Conservation (phyloP, 768 basidiomycete genomes). For the Strobilomyces dryophilus region DNA sequence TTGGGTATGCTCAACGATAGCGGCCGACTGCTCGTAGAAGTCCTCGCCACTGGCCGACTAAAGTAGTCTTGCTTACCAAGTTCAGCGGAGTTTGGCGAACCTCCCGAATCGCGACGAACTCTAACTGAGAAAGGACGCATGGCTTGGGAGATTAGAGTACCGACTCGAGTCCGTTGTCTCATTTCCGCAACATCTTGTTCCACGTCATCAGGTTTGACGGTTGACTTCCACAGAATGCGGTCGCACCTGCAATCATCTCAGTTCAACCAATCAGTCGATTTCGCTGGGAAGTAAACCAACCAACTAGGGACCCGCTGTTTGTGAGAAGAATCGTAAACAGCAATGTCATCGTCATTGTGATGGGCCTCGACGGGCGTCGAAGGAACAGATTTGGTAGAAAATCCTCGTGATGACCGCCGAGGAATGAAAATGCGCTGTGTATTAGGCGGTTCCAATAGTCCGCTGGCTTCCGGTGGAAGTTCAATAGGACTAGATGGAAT, state of each 20-base stretch:
- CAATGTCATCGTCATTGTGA: constrained; percentile 46
- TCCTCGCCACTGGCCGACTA: constrained; percentile 14
- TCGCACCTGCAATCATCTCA: constrained; percentile 58
- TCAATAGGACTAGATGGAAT: constrained; percentile 21
- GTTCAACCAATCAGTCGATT: constrained; percentile 1
- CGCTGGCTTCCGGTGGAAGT: not conserved
- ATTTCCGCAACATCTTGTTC: constrained; percentile 32
- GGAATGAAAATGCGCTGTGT: constrained; percentile 20
- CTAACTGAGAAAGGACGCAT: constrained; percentile 45
- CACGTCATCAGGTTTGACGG: constrained; percentile 46
- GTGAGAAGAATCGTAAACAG: constrained; percentile 76
- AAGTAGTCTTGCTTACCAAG: constrained; percentile 24
- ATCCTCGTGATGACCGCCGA: constrained; percentile 25
- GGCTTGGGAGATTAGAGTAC: constrained; percentile 51
- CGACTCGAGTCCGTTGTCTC: constrained; percentile 44
- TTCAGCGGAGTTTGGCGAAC: constrained; percentile 26
- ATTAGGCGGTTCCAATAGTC: constrained; percentile 18
- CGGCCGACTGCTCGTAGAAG: constrained; percentile 11
- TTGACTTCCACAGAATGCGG: constrained; percentile 79
- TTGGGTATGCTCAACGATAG: constrained; percentile 21
- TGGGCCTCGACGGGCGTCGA: constrained; percentile 35
- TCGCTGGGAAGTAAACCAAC: constrained; percentile 37
- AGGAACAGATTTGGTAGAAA: constrained; percentile 28
- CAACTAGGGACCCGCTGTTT: constrained; percentile 85
- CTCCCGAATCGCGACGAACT: constrained; percentile 34